phyloP scores from a whole-genome alignment of 176 grass and related monocot genomes.

The Alloteropsis semialata region DNA sequence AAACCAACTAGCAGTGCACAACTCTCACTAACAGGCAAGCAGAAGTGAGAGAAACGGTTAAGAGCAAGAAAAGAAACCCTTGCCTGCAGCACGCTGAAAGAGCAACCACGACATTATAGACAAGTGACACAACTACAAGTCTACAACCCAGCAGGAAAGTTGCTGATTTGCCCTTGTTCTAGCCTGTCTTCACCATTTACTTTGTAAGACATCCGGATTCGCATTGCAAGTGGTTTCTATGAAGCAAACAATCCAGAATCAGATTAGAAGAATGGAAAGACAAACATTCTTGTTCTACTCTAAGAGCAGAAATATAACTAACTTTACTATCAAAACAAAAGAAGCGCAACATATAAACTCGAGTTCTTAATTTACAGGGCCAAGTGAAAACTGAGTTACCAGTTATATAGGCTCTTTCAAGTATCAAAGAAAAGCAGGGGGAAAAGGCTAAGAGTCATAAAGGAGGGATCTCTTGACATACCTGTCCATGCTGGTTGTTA shows the following conservation, averaged over 20 bases:
- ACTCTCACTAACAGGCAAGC: constrained; percentile 28
- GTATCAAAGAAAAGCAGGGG: not conserved
- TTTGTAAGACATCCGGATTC: constrained; percentile 90
- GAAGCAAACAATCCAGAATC: constrained; percentile 12
- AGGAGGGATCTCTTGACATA: constrained; percentile 20
- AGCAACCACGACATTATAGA: constrained; percentile 33
- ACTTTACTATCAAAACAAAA: not conserved
- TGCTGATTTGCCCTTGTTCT: constrained; percentile 94
- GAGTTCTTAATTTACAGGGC: not conserved
- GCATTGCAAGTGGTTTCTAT: constrained; percentile 89
- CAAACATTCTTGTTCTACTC: not conserved
- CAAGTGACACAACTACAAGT: constrained; percentile 8
- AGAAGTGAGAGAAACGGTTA: constrained; percentile 24
- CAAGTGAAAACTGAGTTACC: not conserved
- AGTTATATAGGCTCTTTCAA: constrained; percentile 10
- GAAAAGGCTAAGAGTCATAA: not conserved
- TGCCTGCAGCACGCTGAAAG: constrained; percentile 24
- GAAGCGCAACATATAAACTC: not conserved
- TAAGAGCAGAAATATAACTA: not conserved
- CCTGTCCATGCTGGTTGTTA: constrained; percentile 94
- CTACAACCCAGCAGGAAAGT: constrained; percentile 87
- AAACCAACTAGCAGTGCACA: constrained; percentile 55
- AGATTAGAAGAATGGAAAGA: not conserved
- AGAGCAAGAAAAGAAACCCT: constrained; percentile 32
- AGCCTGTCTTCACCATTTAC: constrained; percentile 77